A percentile compares a stretch with the other conserved stretches of the same genome.
Conservation (phyloP, 306 rosid genomes). For the Glycine latifolia region DNA sequence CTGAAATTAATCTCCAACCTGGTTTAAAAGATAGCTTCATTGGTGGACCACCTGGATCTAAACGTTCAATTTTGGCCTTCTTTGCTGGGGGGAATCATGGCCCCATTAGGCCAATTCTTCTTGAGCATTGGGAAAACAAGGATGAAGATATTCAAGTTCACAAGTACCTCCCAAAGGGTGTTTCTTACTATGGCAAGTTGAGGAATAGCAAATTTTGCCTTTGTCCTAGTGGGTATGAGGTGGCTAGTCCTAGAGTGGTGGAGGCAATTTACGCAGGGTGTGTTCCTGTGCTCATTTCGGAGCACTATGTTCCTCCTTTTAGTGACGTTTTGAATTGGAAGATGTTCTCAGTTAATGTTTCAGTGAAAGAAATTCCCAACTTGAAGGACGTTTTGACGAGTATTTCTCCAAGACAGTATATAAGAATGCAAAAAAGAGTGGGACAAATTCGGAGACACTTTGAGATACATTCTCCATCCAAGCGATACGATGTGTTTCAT, state of each 20-base stretch:
- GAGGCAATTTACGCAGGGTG: constrained; percentile 95
- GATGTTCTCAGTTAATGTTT: constrained; percentile 71
- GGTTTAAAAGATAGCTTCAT: constrained; percentile 62
- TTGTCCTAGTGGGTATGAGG: constrained; percentile 95
- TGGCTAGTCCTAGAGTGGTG: constrained; percentile 87
- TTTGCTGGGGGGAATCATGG: constrained; percentile 95
- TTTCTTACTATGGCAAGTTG: constrained; percentile 75
- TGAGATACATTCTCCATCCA: constrained; percentile 75
- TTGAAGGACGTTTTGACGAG: constrained; percentile 68
- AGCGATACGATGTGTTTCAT: constrained; percentile 80
- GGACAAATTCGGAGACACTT: constrained; percentile 75
- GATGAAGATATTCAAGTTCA: constrained; percentile 70
- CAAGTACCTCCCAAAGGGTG: constrained; percentile 79
- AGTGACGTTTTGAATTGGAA: constrained; percentile 86
- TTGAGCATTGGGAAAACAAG: constrained; percentile 84
- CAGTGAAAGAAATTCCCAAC: constrained; percentile 68
- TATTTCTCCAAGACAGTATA: constrained; percentile 64
- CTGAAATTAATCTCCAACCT: constrained; percentile 77
- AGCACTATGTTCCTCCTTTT: constrained; percentile 83
- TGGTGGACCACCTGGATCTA: constrained; percentile 79
- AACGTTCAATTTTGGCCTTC: constrained; percentile 70
- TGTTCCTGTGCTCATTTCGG: constrained; percentile 82
- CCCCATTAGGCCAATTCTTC: constrained; percentile 64
- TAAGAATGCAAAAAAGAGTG: constrained; percentile 84
- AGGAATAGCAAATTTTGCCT: constrained; percentile 79